phyloP scores from a whole-genome alignment of 139 green algal species.

The Ettlia oleoabundans region DNA sequence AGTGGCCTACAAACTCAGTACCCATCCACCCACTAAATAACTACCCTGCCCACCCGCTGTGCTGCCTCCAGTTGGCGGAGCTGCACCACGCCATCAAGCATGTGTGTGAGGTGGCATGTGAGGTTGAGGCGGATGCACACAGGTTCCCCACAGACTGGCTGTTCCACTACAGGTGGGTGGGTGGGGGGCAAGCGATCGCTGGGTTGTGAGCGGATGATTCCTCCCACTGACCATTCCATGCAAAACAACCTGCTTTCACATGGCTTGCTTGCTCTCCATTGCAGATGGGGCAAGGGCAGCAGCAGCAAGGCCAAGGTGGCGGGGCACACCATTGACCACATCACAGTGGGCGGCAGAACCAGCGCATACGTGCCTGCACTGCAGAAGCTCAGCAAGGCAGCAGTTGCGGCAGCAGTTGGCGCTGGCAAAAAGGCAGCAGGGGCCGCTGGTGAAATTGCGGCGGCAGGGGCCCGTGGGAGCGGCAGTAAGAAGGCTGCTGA shows the following conservation, averaged over 20 bases:
- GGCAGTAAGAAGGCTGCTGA: not conserved
- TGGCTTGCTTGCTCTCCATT: not conserved
- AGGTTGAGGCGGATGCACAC: conserved; percentile 63
- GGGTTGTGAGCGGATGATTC: not conserved
- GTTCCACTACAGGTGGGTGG: conserved; percentile 79
- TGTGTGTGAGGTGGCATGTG: conserved; percentile 67
- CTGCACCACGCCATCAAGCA: conserved; percentile 27
- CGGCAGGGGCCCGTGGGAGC: no score
- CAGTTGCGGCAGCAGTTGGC: not conserved
- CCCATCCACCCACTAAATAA: not conserved
- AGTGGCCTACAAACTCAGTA: no score
- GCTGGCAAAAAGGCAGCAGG: no score
- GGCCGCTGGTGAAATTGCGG: not conserved
- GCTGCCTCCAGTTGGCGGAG: not conserved
- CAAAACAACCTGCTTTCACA: not conserved
- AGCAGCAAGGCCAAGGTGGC: conserved; percentile 53
- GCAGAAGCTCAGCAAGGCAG: conserved; percentile 65
- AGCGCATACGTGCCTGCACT: conserved; percentile 77
- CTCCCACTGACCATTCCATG: not conserved
- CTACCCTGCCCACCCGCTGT: not conserved
- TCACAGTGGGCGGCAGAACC: conserved; percentile 71
- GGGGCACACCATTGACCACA: conserved; percentile 66
- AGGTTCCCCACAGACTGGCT: conserved; percentile 81
- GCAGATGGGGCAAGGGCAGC: conserved; percentile 65
- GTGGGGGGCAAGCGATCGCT: not conserved